phyloP scores from a whole-genome alignment of 1,284 basidiomycete species.

The Moesziomyces sp. region DNA sequence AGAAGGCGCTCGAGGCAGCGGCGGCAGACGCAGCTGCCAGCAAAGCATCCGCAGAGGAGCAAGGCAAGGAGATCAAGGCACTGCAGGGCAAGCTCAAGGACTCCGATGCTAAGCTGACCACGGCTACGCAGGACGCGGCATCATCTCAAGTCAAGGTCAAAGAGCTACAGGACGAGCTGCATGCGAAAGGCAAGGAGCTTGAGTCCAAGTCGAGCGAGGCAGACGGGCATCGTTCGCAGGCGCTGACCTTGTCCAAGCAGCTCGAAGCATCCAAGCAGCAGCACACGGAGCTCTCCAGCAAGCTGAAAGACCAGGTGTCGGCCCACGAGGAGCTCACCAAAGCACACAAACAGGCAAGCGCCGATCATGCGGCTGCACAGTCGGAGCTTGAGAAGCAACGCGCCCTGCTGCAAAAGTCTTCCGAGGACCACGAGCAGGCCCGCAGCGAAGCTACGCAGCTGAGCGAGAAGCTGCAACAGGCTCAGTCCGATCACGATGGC shows the following conservation, averaged over 20 bases:
- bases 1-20: slow-evolving; percentile 12
- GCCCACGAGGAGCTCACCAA: slow-evolving; percentile 25
- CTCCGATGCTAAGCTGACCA: slow-evolving; percentile 6
- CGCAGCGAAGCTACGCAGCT: slow-evolving; percentile 18
- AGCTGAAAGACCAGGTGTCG: slow-evolving; percentile 16
- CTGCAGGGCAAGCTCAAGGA: slow-evolving; percentile 9
- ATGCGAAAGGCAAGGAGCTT: slow-evolving; percentile 8
- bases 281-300: slow-evolving; percentile 9
- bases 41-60: slow-evolving; percentile 10
- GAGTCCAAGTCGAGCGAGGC: slow-evolving; percentile 13
- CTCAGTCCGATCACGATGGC: slow-evolving; percentile 16
- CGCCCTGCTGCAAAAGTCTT: slow-evolving; percentile 9
- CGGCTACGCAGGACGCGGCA: neutral
- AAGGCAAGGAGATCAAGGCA: slow-evolving; percentile 4
- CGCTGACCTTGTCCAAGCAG: slow-evolving; percentile 23
- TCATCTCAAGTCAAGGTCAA: slow-evolving; percentile 8
- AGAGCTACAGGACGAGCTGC: slow-evolving; percentile 9
- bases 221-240: slow-evolving; percentile 4
- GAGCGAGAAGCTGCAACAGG: slow-evolving; percentile 6
- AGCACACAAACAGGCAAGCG: slow-evolving; percentile 20
- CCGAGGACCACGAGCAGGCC: slow-evolving; percentile 17
- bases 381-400: slow-evolving; percentile 29
- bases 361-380: slow-evolving; percentile 17
- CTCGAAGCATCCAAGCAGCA: slow-evolving; percentile 17
- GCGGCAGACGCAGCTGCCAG: slow-evolving; percentile 9